These are phyloP conservation scores for Oryza brachyantha DNA, from an alignment of 176 grass and related monocot genomes.

Conservation along the genomic window DNA sequence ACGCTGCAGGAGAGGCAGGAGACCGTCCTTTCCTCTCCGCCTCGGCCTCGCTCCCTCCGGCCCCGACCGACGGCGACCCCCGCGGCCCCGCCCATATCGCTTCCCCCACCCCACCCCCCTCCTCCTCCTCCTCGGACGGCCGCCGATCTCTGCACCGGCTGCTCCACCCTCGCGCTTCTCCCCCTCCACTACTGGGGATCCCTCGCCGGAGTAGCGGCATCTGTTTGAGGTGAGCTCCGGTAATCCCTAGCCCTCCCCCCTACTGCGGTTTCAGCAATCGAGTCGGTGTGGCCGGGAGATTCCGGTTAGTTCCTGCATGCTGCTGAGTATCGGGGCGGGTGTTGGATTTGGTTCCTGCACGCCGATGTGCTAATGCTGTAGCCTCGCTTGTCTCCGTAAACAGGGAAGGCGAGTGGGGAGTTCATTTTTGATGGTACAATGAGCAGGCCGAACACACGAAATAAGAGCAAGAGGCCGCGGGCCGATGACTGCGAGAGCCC, in stretches of 20 bases:
- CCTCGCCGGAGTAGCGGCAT: not conserved
- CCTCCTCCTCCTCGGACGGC: not conserved
- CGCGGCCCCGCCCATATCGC: not conserved
- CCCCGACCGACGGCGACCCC: not conserved
- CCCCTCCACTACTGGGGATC: not conserved
- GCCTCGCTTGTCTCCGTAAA: not conserved
- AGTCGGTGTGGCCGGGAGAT: not conserved
- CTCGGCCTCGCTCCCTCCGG: not conserved
- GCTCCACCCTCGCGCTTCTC: not conserved
- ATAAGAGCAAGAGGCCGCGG: constrained; percentile 79
- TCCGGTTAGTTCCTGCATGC: not conserved
- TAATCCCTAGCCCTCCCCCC: not conserved
- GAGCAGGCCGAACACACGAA: constrained; percentile 89
- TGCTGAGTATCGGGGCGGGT: not conserved
- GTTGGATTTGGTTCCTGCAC: not conserved
- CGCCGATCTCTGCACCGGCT: not conserved
- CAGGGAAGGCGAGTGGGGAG: not conserved
- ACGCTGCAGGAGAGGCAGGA: not conserved
- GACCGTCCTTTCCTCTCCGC: not conserved
- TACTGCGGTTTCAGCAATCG: not conserved
- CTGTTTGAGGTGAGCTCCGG: not conserved
- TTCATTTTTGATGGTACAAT: constrained; percentile 47
- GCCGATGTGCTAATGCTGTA: constrained; percentile 26
- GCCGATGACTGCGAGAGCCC: constrained; percentile 54
- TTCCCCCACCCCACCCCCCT: no score